These are phyloP conservation scores for Phellopilus nigrolimitatus DNA, from an alignment of 1,284 basidiomycete genomes.

Conservation along the genomic window DNA sequence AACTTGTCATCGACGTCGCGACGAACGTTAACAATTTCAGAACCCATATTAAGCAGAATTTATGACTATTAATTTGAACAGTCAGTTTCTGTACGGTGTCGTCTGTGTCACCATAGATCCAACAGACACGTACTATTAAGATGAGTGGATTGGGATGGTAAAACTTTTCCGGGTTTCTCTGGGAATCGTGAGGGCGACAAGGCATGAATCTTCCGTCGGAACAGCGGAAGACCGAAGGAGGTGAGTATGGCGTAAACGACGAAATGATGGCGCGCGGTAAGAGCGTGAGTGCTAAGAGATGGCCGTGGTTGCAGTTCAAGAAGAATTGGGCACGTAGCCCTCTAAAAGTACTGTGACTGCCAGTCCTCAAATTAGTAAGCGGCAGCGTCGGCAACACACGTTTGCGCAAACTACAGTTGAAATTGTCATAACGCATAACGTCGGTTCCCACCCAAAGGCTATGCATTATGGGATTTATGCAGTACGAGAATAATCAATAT, in stretches of 20 bases:
- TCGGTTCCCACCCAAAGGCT: too few species aligned
- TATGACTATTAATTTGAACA: slow-evolving; percentile 43
- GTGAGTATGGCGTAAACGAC: slow-evolving; percentile 41
- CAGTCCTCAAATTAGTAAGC: slow-evolving; percentile 5
- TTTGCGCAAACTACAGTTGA: too few species aligned
- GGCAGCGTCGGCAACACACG: too few species aligned
- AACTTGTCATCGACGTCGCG: slow-evolving; percentile 97
- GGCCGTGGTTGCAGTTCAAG: slow-evolving; percentile 26
- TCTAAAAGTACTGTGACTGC: not conserved
- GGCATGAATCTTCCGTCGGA: slow-evolving; percentile 82
- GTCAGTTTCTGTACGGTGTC: too few species aligned
- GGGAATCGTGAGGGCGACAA: slow-evolving; percentile 73
- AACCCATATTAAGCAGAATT: slow-evolving; percentile 75
- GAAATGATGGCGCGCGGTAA: slow-evolving; percentile 52
- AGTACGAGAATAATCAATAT: too few species aligned
- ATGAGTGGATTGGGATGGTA: slow-evolving; percentile 50
- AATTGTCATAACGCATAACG: too few species aligned
- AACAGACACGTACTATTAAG: slow-evolving; percentile 53
- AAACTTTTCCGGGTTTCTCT: slow-evolving; percentile 46
- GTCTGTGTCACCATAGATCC: too few species aligned
- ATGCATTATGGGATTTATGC: too few species aligned
- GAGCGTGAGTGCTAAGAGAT: slow-evolving; percentile 19
- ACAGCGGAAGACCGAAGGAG: slow-evolving; percentile 55
- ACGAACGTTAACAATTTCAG: slow-evolving; percentile 90
- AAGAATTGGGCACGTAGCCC: not conserved